Evolutionary conservation across 2,329 filamentous ascomycete genomes (phyloP).

Genomic region (Trichocomaceae sp.): DNA sequence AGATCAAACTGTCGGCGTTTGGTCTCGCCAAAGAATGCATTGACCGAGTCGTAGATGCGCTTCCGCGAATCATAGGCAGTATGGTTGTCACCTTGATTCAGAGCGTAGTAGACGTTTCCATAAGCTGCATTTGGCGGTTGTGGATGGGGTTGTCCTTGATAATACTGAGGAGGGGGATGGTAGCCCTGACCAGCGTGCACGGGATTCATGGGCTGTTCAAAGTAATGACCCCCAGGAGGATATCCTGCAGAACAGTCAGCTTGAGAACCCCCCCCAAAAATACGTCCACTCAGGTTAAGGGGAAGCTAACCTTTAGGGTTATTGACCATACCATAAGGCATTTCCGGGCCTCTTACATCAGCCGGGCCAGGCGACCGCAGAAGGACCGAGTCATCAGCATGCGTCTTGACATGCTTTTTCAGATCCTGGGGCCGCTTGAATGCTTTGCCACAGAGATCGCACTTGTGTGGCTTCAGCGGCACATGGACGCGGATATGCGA

Average conservation of each 20-base stretch:
- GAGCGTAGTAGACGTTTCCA: constrained; percentile 70
- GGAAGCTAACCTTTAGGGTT: constrained; percentile 31
- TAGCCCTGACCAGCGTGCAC: constrained; percentile 35
- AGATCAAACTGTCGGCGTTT: constrained; percentile 90
- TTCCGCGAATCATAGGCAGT: constrained; percentile 65
- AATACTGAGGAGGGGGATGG: constrained; percentile 44
- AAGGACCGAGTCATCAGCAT: constrained; percentile 86
- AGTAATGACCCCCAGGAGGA: constrained; percentile 49
- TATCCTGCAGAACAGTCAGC: constrained; percentile 21
- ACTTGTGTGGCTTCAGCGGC: constrained; percentile 98
- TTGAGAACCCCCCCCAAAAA: too few species aligned
- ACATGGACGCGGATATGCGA: constrained; percentile 98
- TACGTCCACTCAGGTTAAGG: too few species aligned
- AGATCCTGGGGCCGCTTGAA: constrained; percentile 98
- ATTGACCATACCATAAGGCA: constrained; percentile 32
- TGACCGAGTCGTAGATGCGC: constrained; percentile 78
- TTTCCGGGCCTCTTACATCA: constrained; percentile 40
- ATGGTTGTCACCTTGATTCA: constrained; percentile 57
- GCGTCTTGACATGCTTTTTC: constrained; percentile 99
- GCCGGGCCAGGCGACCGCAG: constrained; percentile 56
- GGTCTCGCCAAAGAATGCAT: constrained; percentile 88
- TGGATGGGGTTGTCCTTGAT: constrained; percentile 49
- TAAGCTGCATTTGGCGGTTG: constrained; percentile 55
- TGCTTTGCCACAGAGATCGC: constrained; percentile 95
- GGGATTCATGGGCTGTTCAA: constrained; percentile 39